Conservation (phyloP, 78 protist species). For the Goniomonas avonlea region DNA sequence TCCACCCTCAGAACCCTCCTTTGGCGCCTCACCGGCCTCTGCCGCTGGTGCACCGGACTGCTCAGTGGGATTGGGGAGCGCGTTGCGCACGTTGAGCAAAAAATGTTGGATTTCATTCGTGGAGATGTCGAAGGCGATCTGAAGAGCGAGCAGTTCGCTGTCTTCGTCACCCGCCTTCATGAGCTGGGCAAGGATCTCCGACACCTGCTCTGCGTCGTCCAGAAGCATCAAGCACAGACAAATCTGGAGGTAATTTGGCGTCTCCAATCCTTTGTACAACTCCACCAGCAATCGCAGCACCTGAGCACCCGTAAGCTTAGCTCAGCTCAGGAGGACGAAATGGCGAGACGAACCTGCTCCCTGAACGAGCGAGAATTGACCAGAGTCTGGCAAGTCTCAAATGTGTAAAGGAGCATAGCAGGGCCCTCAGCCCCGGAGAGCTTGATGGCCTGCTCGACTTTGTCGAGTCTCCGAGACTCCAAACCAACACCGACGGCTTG, state of each 20-base stretch:
- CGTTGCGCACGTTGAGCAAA: conserved; percentile 31
- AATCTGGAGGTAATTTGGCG: conserved; percentile 43
- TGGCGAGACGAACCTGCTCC: background rate
- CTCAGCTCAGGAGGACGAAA: background rate
- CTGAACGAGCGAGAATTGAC: conserved; percentile 38
- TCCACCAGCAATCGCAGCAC: conserved; percentile 34
- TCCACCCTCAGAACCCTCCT: background rate
- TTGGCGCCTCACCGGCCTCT: background rate
- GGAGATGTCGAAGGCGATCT: conserved; percentile 84
- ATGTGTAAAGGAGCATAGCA: no score
- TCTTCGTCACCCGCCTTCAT: background rate
- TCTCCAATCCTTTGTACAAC: conserved; percentile 25
- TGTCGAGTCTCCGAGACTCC: conserved; percentile 84
- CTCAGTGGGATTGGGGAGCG: background rate
- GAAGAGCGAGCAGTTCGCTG: conserved; percentile 62
- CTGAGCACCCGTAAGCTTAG: background rate
- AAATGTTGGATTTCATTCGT: conserved; percentile 81
- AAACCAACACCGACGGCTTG: conserved; percentile 85
- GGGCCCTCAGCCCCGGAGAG: no score
- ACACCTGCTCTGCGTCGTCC: conserved; percentile 25
- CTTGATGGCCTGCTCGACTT: conserved; percentile 60
- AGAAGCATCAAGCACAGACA: conserved; percentile 33
- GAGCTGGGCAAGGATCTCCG: conserved; percentile 4
- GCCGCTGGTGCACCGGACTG: background rate
- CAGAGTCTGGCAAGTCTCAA: conserved; percentile 26